phyloP scores from a whole-genome alignment of 306 rosid species.

The Vachellia collinsii region DNA sequence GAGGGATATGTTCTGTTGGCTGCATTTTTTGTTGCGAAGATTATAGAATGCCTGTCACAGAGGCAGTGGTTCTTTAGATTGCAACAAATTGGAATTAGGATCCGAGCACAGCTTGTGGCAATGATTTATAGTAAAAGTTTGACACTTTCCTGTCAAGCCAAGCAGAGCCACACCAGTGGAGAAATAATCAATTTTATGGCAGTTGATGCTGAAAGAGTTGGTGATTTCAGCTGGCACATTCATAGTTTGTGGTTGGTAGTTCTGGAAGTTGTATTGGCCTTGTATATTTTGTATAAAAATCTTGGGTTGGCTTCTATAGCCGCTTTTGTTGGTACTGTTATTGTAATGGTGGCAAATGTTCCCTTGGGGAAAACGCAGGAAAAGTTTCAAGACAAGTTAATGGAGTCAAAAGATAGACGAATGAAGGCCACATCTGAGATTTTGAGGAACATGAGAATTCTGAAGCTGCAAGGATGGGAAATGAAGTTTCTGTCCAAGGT shows the following conservation, averaged over 20 bases:
- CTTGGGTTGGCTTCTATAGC: slow-evolving; percentile 57
- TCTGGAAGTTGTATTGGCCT: slow-evolving; percentile 47
- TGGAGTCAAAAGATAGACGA: slow-evolving; percentile 62
- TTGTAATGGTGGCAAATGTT: slow-evolving; percentile 53
- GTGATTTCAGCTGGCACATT: slow-evolving; percentile 40
- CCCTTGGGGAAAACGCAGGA: slow-evolving; percentile 53
- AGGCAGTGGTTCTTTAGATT: slow-evolving; percentile 47
- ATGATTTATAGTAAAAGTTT: slow-evolving; percentile 46
- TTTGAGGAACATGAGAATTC: slow-evolving; percentile 65
- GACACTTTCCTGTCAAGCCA: slow-evolving; percentile 49
- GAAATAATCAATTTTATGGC: slow-evolving; percentile 60
- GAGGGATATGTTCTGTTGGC: slow-evolving; percentile 49
- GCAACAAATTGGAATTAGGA: slow-evolving; percentile 51
- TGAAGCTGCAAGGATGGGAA: slow-evolving; percentile 76
- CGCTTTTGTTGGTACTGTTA: slow-evolving; percentile 45
- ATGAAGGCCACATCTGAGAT: slow-evolving; percentile 66
- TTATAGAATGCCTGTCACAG: slow-evolving; percentile 45
- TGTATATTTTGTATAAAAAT: slow-evolving; percentile 48
- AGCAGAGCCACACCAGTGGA: slow-evolving; percentile 49
- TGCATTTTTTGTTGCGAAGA: slow-evolving; percentile 48
- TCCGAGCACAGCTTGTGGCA: slow-evolving; percentile 41
- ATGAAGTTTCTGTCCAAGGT: slow-evolving; percentile 59
- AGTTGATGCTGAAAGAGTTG: slow-evolving; percentile 61
- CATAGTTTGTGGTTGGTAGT: slow-evolving; percentile 49
- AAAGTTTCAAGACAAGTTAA: slow-evolving; percentile 52